Evolutionary conservation across 2,329 filamentous ascomycete genomes (phyloP).

Genomic region (Alternaria sp.): DNA sequence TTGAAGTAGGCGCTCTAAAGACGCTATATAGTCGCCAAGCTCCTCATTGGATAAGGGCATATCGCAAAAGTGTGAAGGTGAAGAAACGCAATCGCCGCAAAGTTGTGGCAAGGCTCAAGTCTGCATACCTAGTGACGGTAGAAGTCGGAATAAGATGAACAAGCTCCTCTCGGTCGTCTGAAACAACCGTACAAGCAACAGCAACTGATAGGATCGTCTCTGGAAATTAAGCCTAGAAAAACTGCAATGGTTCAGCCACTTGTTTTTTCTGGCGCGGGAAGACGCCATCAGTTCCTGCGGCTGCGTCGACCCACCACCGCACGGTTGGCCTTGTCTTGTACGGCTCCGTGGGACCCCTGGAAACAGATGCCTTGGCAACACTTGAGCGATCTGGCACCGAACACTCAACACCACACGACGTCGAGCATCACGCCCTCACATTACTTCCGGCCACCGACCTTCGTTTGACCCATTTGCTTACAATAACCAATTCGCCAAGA

Average conservation of each 20-base stretch:
- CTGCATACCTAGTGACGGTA: constrained; percentile 20
- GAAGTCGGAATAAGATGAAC: constrained; percentile 11
- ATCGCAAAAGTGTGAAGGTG: constrained; percentile 13
- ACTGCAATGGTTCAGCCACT: constrained; percentile 20
- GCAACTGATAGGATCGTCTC: constrained; percentile 2
- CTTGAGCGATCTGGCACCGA: constrained; percentile 40
- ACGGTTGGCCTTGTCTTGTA: constrained; percentile 23
- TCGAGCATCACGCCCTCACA: constrained; percentile 18
- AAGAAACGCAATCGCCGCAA: constrained; percentile 15
- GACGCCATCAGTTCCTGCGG: constrained; percentile 16
- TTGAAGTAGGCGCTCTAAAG: constrained; percentile 30
- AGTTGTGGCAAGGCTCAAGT: constrained; percentile 19
- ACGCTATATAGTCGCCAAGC: constrained; percentile 28
- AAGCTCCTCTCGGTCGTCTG: constrained; percentile 9
- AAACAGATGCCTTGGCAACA: constrained; percentile 37
- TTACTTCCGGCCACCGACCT: constrained; percentile 32
- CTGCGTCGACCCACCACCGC: constrained; percentile 21
- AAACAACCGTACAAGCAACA: constrained; percentile 8
- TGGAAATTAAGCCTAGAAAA: constrained; percentile 10
- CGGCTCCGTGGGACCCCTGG: constrained; percentile 32
- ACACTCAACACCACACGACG: constrained; percentile 30
- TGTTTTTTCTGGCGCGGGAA: constrained; percentile 18
- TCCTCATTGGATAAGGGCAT: constrained; percentile 32
- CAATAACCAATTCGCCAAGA: constrained; percentile 57
- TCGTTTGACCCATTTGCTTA: constrained; percentile 20